These are phyloP conservation scores for Porcisia hertigi DNA, from an alignment of 208 protist species.

Conservation along the genomic window DNA sequence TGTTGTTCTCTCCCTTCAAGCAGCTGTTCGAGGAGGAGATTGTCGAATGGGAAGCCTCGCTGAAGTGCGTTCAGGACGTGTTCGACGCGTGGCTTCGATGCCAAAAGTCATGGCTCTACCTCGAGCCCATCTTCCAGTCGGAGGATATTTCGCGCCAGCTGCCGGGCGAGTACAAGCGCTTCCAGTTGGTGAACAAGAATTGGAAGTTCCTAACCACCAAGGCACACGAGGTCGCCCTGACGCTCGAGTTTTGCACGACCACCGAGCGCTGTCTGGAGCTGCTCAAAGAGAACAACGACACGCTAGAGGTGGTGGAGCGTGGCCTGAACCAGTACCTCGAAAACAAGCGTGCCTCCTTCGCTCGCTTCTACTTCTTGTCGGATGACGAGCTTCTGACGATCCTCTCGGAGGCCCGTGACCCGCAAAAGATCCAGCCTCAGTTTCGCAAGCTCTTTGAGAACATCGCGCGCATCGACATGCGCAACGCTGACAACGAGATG, in stretches of 20 bases:
- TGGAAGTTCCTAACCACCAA: conserved; percentile 92
- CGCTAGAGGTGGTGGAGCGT: conserved; percentile 96
- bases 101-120: conserved; percentile 96
- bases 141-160: conserved; percentile 96
- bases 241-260: conserved; percentile 84
- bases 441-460: conserved; percentile 97
- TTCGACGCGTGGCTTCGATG: conserved; percentile 95
- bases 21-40: conserved; percentile 96
- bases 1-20: conserved; percentile 97
- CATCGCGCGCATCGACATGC: conserved; percentile 93
- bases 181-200: conserved; percentile 93
- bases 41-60: conserved; percentile 86
- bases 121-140: conserved; percentile 97
- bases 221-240: conserved; percentile 80
- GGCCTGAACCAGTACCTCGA: conserved; percentile 97
- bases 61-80: conserved; percentile 91
- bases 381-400: conserved; percentile 94
- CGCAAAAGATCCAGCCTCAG: conserved; percentile 95
- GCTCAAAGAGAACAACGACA: conserved; percentile 93
- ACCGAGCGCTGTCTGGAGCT: conserved; percentile 80
- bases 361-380: conserved; percentile 94
- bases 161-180: conserved; percentile 93
- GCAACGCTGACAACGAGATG: conserved; percentile 91
- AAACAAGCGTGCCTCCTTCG: conserved; percentile 95
- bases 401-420: conserved; percentile 95